These are phyloP conservation scores for Cylindrodendrum hubeiense DNA, from an alignment of 2,329 filamentous ascomycete species.

Conservation along the genomic window DNA sequence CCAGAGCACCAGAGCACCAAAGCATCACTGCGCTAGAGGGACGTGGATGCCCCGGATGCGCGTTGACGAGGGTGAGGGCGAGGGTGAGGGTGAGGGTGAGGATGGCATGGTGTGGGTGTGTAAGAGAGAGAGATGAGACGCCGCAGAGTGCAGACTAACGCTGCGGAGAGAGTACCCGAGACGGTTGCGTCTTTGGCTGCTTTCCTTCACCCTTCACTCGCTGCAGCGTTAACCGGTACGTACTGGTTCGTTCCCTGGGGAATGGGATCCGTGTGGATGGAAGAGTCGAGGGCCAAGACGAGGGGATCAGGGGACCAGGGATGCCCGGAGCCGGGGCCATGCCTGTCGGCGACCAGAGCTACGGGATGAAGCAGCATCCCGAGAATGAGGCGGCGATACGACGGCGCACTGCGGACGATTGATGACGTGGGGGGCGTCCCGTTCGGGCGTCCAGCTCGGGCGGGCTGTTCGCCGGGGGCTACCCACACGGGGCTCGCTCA, in stretches of 20 bases:
- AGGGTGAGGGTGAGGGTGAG: too few species aligned
- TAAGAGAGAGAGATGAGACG: neutral
- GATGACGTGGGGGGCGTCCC: neutral
- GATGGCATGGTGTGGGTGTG: neutral
- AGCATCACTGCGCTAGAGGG: too few species aligned
- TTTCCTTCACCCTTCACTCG: too few species aligned
- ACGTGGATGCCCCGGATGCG: too few species aligned
- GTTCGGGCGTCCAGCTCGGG: too few species aligned
- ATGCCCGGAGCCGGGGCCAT: conserved; percentile 33
- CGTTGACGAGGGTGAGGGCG: too few species aligned
- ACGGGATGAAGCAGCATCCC: conserved; percentile 31
- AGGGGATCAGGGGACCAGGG: conserved; percentile 1
- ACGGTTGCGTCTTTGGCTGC: too few species aligned
- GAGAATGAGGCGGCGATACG: conserved; percentile 29
- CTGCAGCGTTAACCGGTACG: neutral
- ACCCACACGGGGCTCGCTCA: neutral
- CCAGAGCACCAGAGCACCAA: too few species aligned
- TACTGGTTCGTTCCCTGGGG: neutral
- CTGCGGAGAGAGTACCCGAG: too few species aligned
- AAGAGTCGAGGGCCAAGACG: neutral
- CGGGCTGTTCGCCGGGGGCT: too few species aligned
- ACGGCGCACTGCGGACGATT: neutral
- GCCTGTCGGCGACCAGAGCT: conserved; percentile 38
- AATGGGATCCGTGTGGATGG: conserved; percentile 17
- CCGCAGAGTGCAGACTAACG: neutral